Conservation (phyloP, 768 basidiomycete species). For the Tricholoma saponaceum region DNA sequence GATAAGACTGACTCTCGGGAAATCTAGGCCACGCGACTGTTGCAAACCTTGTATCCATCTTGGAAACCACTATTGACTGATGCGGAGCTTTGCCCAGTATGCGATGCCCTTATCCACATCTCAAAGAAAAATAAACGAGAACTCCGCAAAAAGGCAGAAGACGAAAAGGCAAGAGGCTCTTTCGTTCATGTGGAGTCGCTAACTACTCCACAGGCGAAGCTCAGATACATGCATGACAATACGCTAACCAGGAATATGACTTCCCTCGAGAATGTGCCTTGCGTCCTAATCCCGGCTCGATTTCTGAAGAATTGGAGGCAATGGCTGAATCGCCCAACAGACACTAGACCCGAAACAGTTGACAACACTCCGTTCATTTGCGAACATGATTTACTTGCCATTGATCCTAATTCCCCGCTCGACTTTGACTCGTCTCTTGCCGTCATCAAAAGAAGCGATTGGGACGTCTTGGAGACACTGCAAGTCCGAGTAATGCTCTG, state of each 20-base stretch:
- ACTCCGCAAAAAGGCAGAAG: conserved; percentile 62
- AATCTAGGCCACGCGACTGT: conserved; percentile 49
- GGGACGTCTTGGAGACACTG: conserved; percentile 58
- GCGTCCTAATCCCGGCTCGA: conserved; percentile 53
- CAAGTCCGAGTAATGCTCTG: conserved; percentile 28
- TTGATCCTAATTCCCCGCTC: conserved; percentile 60
- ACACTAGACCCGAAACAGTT: conserved; percentile 55
- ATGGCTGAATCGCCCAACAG: conserved; percentile 61
- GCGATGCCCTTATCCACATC: conserved; percentile 49
- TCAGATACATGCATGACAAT: conserved; percentile 61
- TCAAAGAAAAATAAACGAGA: conserved; percentile 62
- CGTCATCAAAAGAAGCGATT: conserved; percentile 59
- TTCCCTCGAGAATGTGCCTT: conserved; percentile 46
- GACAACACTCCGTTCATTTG: conserved; percentile 67
- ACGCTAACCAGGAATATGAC: conserved; percentile 40
- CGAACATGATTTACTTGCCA: conserved; percentile 53
- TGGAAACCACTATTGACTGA: conserved; percentile 57
- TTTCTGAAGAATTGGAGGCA: conserved; percentile 68
- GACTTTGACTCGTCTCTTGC: conserved; percentile 57
- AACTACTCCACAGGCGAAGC: conserved; percentile 43
- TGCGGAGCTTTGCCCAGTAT: conserved; percentile 56
- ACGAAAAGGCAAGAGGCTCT: conserved; percentile 63
- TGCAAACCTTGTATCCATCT: conserved; percentile 55
- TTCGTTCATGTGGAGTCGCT: conserved; percentile 8
- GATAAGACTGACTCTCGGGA: conserved; percentile 2